These are phyloP conservation scores for Boechera divaricarpa DNA, from an alignment of 345 rosid species.

Conservation along the genomic window DNA sequence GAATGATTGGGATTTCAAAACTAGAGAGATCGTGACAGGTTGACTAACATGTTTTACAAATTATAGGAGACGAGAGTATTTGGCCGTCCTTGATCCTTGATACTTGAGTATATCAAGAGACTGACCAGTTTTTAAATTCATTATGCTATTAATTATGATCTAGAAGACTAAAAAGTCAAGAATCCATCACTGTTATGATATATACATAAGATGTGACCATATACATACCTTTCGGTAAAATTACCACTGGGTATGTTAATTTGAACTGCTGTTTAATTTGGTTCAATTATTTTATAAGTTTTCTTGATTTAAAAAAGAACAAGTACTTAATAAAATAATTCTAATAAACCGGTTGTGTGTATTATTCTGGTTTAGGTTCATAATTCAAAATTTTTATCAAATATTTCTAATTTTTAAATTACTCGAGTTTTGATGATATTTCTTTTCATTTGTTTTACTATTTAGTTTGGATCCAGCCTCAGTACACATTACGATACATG, in stretches of 20 bases:
- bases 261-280: not conserved
- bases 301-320: not conserved
- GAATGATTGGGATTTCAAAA: slow-evolving; percentile 12
- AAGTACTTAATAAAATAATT: not conserved
- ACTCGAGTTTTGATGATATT: not conserved
- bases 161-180: not conserved
- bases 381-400: not conserved
- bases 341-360: not conserved
- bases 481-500: not conserved
- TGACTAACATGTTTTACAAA: not conserved
- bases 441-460: not conserved
- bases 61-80: not conserved
- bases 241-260: not conserved
- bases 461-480: not conserved
- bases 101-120: not conserved
- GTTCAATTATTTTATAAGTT: not conserved
- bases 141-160: not conserved
- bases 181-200: not conserved
- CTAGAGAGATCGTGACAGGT: slow-evolving; percentile 1
- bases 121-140: not conserved
- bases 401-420: not conserved
- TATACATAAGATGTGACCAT: not conserved
- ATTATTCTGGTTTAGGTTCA: not conserved
- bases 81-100: not conserved
- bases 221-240: not conserved